Base-by-base conservation (phyloP, 345 rosid genomes). In the Populus pruinosa region DNA sequence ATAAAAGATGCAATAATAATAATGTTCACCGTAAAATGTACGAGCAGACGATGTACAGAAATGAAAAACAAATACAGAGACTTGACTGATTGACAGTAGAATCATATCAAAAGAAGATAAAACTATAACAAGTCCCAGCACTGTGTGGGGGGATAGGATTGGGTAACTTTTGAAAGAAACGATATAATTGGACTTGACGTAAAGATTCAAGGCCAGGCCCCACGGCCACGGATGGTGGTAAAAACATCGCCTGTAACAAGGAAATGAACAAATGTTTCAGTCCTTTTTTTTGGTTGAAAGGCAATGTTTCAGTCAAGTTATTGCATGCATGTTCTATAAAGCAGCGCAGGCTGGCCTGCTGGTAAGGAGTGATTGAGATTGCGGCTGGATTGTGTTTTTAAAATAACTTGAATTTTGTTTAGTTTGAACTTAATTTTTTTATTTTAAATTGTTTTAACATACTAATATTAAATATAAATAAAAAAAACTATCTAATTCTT, bases 91-190 rank as follows among this genome's bases (percentile, higher is more conserved):
- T 74, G 76, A 77, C 79, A 67, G 64, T 10, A 59, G 78, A 77
- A 78, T 76, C 82, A 67, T 82, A 82, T 87, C 82, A 84, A 84
- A 87, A 87, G 89, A 82, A 84, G 86, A 84, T 79, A 84, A 80
- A 82, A 75, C 76, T 29, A 66, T 53, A 50, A 72, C 67, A 66
- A 63, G 66, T 72, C 41, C 41, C 27, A 47, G 36, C 71, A 73
- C 61, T 2, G 61, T 2, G 69, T 67, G 64, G 49, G 71, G 43
- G 76, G 80, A 77, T 79, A 75, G 79, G 59, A 79, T 78, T 18
- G 47, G 77, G 82, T 80, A 67, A 44, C 44, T 63, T 62, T 71
- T 50, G 62, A 67, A 67, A n/a, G 38, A 62, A 21, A 39, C 55
- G 18, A 41, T 2, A 41, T 41, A 41, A 41, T 41, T 2, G 10